Evolutionary conservation across 2,329 filamentous ascomycete species (phyloP).

Genomic region (Colletotrichum tabaci): DNA sequence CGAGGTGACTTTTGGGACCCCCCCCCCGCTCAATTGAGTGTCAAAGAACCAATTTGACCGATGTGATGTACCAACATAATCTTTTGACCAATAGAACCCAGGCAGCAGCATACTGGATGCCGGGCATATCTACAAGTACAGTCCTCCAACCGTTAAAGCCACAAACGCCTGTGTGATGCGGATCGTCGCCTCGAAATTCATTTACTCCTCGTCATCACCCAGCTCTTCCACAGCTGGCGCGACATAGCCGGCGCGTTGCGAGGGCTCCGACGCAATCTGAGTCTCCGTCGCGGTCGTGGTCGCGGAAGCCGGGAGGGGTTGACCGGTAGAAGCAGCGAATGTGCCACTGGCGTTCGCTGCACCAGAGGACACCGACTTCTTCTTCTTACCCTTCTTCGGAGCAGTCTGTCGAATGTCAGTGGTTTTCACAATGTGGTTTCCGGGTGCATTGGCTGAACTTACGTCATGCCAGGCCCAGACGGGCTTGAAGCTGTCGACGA

Average conservation of each 20-base stretch:
- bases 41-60: background rate
- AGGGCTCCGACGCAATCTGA: conserved; percentile 62
- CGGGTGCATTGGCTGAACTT: conserved; percentile 50
- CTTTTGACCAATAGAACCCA: conserved; percentile 15
- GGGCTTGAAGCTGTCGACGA: conserved; percentile 96
- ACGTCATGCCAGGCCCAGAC: conserved; percentile 99
- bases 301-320: conserved; percentile 66
- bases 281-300: conserved; percentile 72
- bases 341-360: conserved; percentile 55
- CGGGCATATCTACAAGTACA: conserved; percentile 36
- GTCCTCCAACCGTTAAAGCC: conserved; percentile 14
- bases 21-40: conserved; percentile 4
- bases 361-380: conserved; percentile 55
- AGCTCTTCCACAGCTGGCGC: conserved; percentile 70
- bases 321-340: conserved; percentile 68
- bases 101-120: conserved; percentile 19
- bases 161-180: conserved; percentile 40
- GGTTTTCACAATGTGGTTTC: background rate
- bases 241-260: conserved; percentile 60
- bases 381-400: conserved; percentile 72
- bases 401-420: conserved; percentile 50
- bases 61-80: conserved; percentile 15
- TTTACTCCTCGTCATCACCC: conserved; percentile 65
- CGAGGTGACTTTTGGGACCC: background rate
- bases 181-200: conserved; percentile 6